phyloP scores from a whole-genome alignment of 2,329 filamentous ascomycete species.

The Xylaria sp. region DNA sequence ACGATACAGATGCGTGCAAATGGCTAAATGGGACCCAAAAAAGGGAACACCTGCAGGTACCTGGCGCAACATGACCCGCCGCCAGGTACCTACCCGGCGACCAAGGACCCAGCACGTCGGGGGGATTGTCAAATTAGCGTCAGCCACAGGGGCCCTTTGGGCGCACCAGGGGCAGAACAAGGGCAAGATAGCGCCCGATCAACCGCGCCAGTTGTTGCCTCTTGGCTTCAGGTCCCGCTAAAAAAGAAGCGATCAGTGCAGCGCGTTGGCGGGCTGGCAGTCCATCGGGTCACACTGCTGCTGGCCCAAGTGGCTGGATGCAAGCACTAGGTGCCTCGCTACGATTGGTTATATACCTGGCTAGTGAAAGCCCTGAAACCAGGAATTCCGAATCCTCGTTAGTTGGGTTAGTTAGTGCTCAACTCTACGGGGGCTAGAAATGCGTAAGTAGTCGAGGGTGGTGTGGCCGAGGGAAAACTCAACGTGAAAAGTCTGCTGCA shows the following conservation, averaged over 20 bases:
- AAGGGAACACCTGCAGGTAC: conserved; percentile 25
- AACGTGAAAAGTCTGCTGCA: background rate
- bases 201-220: conserved; percentile 12
- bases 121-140: conserved; percentile 22
- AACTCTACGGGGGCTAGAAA: background rate
- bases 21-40: conserved; percentile 11
- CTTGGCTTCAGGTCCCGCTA: conserved; percentile 8
- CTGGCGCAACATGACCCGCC: conserved; percentile 2
- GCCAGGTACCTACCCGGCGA: conserved; percentile 4
- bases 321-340: background rate
- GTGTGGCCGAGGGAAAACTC: background rate
- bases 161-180: conserved; percentile 5
- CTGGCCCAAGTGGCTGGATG: conserved; percentile 30
- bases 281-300: background rate
- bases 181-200: conserved; percentile 20
- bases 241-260: conserved; percentile 18
- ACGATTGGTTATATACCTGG: background rate
- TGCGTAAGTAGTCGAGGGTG: background rate
- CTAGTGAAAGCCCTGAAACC: conserved; percentile 1
- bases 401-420: conserved; percentile 13
- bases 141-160: conserved; percentile 27
- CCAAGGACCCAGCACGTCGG: conserved; percentile 6
- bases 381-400: conserved; percentile 22
- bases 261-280: background rate
- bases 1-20: conserved; percentile 33